These are phyloP conservation scores for Casuarina cunninghamiana DNA, from an alignment of 306 rosid species.

Conservation along the genomic window DNA sequence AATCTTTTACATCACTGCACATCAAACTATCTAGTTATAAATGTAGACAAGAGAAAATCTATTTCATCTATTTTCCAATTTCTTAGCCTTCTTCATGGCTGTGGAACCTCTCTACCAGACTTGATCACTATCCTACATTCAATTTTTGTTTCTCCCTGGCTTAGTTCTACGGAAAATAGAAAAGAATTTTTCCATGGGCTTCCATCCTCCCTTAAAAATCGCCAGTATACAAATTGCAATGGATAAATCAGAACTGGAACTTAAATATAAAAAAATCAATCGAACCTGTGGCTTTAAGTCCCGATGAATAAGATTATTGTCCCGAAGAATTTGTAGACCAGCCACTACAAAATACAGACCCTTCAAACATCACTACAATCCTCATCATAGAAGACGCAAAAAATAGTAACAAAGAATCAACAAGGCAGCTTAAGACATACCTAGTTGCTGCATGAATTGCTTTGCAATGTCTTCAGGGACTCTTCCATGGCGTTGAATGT, in stretches of 20 bases:
- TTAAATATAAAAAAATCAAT: conserved; percentile 22
- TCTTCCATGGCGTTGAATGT: conserved; percentile 82
- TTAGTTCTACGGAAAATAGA: neutral
- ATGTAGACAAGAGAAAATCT: neutral
- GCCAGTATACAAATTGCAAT: conserved; percentile 10
- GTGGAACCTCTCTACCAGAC: neutral
- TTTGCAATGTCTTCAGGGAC: conserved; percentile 83
- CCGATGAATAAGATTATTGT: conserved; percentile 87
- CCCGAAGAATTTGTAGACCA: conserved; percentile 92
- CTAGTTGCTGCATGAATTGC: conserved; percentile 94
- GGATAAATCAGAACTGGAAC: conserved; percentile 1
- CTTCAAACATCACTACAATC: conserved; percentile 19
- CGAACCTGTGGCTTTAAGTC: conserved; percentile 97
- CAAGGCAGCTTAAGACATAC: conserved; percentile 42
- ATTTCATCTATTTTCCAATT: neutral
- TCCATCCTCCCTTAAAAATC: conserved; percentile 14
- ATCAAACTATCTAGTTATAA: neutral
- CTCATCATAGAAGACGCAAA: neutral
- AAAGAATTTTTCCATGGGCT: conserved; percentile 18
- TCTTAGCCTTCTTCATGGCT: neutral
- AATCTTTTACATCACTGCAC: neutral
- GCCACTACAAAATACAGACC: conserved; percentile 64
- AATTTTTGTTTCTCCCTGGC: neutral
- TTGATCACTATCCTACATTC: conserved; percentile 8
- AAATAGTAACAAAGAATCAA: neutral